Evolutionary conservation across 2,329 filamentous ascomycete species (phyloP).

Genomic region (Rhynchosporium graminicola): DNA sequence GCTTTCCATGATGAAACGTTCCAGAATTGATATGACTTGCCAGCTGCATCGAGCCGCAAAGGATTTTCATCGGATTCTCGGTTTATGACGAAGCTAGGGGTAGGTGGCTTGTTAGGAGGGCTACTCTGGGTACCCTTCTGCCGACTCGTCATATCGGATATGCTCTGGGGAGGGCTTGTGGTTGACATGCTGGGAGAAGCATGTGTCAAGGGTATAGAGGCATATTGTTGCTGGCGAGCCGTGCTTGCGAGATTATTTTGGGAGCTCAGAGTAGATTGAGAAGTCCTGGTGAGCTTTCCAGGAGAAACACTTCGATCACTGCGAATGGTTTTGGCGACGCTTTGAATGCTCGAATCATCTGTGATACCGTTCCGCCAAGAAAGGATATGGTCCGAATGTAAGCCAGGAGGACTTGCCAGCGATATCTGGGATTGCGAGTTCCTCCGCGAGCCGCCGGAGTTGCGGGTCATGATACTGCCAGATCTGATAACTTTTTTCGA

Average conservation of each 20-base stretch:
- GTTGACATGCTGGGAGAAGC: constrained; percentile 35
- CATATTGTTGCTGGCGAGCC: constrained; percentile 37
- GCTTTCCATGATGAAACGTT: constrained; percentile 54
- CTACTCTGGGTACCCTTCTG: constrained; percentile 24
- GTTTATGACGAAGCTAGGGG: constrained; percentile 57
- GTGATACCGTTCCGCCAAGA: constrained; percentile 78
- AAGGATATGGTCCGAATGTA: constrained; percentile 71
- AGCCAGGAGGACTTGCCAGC: constrained; percentile 36
- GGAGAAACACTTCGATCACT: constrained; percentile 59
- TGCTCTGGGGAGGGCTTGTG: constrained; percentile 34
- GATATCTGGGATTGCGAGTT: constrained; percentile 45
- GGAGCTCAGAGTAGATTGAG: constrained; percentile 28
- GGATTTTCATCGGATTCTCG: constrained; percentile 47
- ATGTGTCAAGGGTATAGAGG: constrained; percentile 22
- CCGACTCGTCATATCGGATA: constrained; percentile 27
- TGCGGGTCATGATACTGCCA: constrained; percentile 47
- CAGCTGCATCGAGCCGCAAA: constrained; percentile 43
- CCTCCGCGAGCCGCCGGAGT: constrained; percentile 47
- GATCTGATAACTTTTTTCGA: constrained; percentile 48
- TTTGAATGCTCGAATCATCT: constrained; percentile 42
- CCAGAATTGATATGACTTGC: constrained; percentile 55
- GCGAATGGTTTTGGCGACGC: constrained; percentile 48
- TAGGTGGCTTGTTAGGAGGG: constrained; percentile 46
- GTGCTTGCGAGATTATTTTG: constrained; percentile 35
- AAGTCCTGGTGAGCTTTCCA: constrained; percentile 41